These are phyloP conservation scores for Huntiella abstrusa DNA, from an alignment of 2,329 filamentous ascomycete genomes.

Conservation along the genomic window DNA sequence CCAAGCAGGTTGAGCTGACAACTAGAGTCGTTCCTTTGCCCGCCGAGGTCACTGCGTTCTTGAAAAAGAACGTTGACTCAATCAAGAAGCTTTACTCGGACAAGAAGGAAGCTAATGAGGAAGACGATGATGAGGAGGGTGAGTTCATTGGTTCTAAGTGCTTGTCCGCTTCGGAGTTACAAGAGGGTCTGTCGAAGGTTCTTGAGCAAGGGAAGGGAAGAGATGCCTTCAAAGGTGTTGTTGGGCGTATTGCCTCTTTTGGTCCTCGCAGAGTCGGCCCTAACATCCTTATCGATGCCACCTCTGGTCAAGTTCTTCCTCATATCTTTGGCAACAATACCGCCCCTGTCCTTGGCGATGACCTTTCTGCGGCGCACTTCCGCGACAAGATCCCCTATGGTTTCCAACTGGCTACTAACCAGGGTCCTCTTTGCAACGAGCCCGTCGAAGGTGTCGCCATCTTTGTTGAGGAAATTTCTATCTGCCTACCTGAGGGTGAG, in stretches of 20 bases:
- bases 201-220: constrained; percentile 56
- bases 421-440: constrained; percentile 82
- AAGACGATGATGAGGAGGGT: constrained; percentile 21
- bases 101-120: constrained; percentile 26
- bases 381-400: constrained; percentile 82
- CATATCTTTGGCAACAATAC: constrained; percentile 38
- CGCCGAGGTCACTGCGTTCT: constrained; percentile 59
- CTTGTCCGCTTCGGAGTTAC: constrained; percentile 60
- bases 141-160: constrained; percentile 40
- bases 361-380: constrained; percentile 46
- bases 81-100: constrained; percentile 67
- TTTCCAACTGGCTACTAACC: constrained; percentile 78
- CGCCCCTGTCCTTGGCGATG: constrained; percentile 26
- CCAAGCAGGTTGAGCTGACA: constrained; percentile 66
- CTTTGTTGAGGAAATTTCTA: constrained; percentile 60
- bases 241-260: constrained; percentile 76
- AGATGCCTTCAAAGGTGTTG: constrained; percentile 57
- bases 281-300: constrained; percentile 73
- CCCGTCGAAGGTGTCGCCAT: constrained; percentile 86
- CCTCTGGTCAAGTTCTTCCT: constrained; percentile 49
- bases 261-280: constrained; percentile 71
- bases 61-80: constrained; percentile 59
- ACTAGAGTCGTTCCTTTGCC: constrained; percentile 67
- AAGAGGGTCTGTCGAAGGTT: constrained; percentile 44
- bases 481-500: constrained; percentile 36